phyloP scores from a whole-genome alignment of 176 grass and related monocot genomes.

The sorghum (Sorghum bicolor) region Sorghum_bicolor_NCBIv3 NC_012875.2:50833001-50833500 shows the following conservation, averaged over 20 bases:
- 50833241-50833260: not conserved
- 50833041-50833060: conserved; percentile 44
- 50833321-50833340: not conserved
- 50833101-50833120: conserved; percentile 37
- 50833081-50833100: conserved; percentile 65
- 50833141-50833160: conserved; percentile 48
- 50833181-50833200: not conserved
- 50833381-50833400: not conserved
- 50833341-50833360: not conserved
- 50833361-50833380: not conserved
- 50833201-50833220: not conserved
- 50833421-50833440: not conserved
- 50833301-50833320: not conserved
- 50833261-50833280: not conserved
- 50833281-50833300: not conserved
- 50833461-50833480: not conserved
- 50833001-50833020: conserved; percentile 41
- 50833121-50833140: conserved; percentile 67
- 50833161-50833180: conserved; percentile 5
- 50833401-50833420: not conserved
- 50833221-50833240: not conserved
- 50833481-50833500: not conserved
- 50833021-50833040: conserved; percentile 39
- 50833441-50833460: not conserved
- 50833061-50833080: conserved; percentile 56